A percentile compares a stretch with the other conserved stretches of the same genome.
Conservation (phyloP, 2,329 filamentous ascomycete genomes). For the Lachnellula suecica region DNA sequence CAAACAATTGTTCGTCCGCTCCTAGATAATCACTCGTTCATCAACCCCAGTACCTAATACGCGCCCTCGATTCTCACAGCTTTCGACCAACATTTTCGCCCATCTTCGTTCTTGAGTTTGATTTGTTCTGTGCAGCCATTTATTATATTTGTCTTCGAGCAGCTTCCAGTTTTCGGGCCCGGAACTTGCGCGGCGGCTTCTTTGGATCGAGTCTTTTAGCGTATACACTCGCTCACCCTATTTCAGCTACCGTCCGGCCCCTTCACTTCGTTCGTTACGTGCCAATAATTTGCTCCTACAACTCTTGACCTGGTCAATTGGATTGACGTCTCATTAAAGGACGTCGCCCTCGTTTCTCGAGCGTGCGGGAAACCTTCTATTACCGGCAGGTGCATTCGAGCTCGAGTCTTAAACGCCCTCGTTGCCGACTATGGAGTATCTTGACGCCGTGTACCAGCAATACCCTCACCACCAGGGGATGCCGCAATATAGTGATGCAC, state of each 20-base stretch:
- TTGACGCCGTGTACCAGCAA: constrained; percentile 24
- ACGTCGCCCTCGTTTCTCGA: not conserved
- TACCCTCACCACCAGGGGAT: constrained; percentile 17
- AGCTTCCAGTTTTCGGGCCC: not conserved
- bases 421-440: constrained; percentile 28
- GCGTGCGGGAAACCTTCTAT: constrained; percentile 7
- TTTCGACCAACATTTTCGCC: constrained; percentile 6
- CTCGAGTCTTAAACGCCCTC: constrained; percentile 6
- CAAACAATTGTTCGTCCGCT: constrained; percentile 13
- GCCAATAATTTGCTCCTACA: not conserved
- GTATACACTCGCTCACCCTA: not conserved
- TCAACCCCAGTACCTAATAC: constrained; percentile 7
- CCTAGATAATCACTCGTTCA: constrained; percentile 5
- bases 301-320: not conserved
- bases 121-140: not conserved
- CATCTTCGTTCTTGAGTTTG: not conserved
- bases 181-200: not conserved
- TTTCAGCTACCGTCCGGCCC: not conserved
- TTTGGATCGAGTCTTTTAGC: not conserved
- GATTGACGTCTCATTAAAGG: not conserved
- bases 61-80: constrained; percentile 4
- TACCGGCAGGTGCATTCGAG: constrained; percentile 10
- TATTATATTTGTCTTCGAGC: not conserved
- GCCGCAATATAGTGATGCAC: constrained; percentile 16
- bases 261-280: not conserved